Base-by-base conservation (phyloP, 169 alveolate genomes). In the Fabrea salina region DNA sequence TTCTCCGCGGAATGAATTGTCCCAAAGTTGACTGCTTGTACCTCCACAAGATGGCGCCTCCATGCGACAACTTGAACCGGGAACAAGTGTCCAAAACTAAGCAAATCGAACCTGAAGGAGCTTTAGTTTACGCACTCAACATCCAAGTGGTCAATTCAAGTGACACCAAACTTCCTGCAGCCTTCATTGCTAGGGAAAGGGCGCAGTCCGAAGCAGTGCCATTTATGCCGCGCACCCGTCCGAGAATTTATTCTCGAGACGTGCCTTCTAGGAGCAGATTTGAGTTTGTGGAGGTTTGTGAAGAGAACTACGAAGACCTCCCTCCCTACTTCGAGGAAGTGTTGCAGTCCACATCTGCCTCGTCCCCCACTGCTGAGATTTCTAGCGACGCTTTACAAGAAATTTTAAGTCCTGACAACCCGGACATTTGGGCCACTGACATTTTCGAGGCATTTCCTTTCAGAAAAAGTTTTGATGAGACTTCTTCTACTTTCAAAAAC, bases 1-100 rank as follows among this genome's bases (percentile, higher is more conserved):
- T 90, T 77, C 33, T 87, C 6, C 76, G 80, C 44, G 88, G 86
- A 7, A 67, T 77, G 39, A 82, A 71, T 49, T 90, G 95, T 76
- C 47, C 59, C 41, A 90, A 90, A 32, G 82, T 71, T 44, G 90
- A 90, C 27, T 90, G 95, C 75, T 82, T 74, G 47, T 90, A 80
- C 79, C 66, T 83, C 72, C 95, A 90, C 78, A 81, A 83, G 49
- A 3, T 32, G 1, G 90, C 86, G 19, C 66, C 74, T 1, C 61
- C 16, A 16, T 27, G 43, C 1, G 44, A 70, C 56, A 39, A n/a
- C 22, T 37, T 66, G 8, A 25, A 19, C 0, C n/a, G 57, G 30
- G 76, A 66, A 16, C 19, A 33, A 5, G 32, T 66, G 57, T 22
- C 1, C 51, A 25, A 37, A n/a, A 25, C 6, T 0, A 66, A 41